Evolutionary conservation across 495 filamentous ascomycete species (phyloP).

Genomic region (Apiosordaria backusii): DNA sequence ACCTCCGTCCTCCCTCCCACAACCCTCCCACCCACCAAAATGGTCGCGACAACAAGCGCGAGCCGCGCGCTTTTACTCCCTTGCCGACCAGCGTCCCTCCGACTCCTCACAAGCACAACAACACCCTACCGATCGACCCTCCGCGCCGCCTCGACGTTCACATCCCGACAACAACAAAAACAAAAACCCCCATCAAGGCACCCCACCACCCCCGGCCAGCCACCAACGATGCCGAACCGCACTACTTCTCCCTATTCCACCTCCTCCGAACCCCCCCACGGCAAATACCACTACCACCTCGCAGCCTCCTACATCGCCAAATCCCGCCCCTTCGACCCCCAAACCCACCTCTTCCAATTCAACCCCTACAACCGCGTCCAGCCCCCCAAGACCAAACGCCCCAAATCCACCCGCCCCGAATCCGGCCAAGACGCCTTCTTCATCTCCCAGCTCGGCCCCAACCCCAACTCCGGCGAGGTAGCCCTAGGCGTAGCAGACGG

Average conservation of each 20-base stretch:
- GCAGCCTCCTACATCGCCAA: constrained; percentile 76
- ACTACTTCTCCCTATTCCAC: constrained; percentile 10
- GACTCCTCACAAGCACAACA: neutral
- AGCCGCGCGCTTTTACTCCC: constrained; percentile 13
- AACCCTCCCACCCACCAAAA: constrained; percentile 6
- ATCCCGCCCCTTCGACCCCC: constrained; percentile 65
- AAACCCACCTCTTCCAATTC: constrained; percentile 71
- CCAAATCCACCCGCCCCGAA: constrained; percentile 59
- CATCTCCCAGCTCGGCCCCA: constrained; percentile 65
- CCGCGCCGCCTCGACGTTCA: constrained; percentile 1
- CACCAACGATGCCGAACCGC: neutral
- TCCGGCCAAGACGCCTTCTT: constrained; percentile 97
- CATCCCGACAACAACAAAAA: neutral
- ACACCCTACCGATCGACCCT: neutral
- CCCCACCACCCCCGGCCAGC: neutral
- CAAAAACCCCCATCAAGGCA: neutral
- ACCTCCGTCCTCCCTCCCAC: neutral
- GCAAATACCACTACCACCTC: constrained; percentile 58
- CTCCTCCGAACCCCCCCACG: neutral
- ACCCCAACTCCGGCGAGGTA: constrained; percentile 52
- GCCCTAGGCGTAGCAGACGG: constrained; percentile 92
- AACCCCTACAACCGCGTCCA: constrained; percentile 58
- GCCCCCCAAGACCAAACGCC: constrained; percentile 40
- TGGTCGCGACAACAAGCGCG: constrained; percentile 9
- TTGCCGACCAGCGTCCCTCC: constrained; percentile 8